These are phyloP conservation scores for Cyclocybe cylindracea DNA, from an alignment of 768 basidiomycete species.

Conservation along the genomic window DNA sequence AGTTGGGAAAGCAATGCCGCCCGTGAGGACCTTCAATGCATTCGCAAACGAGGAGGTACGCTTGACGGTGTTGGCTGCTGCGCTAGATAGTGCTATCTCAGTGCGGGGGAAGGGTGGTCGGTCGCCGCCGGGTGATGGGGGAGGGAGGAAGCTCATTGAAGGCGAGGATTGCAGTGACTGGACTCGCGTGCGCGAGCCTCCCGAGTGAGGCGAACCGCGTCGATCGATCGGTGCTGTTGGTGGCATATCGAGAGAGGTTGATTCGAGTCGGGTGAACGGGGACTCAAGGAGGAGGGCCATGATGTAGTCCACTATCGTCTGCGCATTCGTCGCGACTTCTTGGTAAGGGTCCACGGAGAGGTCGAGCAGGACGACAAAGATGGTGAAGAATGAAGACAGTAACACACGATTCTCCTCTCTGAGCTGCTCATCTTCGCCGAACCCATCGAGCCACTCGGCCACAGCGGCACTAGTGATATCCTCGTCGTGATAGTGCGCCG, in stretches of 20 bases:
- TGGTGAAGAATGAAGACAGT: slow-evolving; percentile 92
- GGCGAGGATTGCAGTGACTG: slow-evolving; percentile 55
- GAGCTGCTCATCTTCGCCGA: slow-evolving; percentile 62
- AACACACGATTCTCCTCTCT: slow-evolving; percentile 81
- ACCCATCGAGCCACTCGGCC: slow-evolving; percentile 74
- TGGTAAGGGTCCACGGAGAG: slow-evolving; percentile 91
- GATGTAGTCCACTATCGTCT: slow-evolving; percentile 90
- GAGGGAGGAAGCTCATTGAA: slow-evolving; percentile 36
- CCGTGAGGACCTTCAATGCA: slow-evolving; percentile 68
- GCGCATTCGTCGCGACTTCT: slow-evolving; percentile 89
- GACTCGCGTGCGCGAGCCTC: slow-evolving; percentile 46
- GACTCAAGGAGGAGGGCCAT: slow-evolving; percentile 89
- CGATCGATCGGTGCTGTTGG: slow-evolving; percentile 44
- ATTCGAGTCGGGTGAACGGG: slow-evolving; percentile 77
- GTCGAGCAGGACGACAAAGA: slow-evolving; percentile 86
- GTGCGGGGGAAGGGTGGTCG: slow-evolving; percentile 56
- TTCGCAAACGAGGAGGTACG: slow-evolving; percentile 84
- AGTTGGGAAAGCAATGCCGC: slow-evolving; percentile 70
- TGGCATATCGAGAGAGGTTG: slow-evolving; percentile 58
- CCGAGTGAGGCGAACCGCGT: slow-evolving; percentile 30
- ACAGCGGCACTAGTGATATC: slow-evolving; percentile 74
- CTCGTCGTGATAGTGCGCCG: slow-evolving; percentile 51
- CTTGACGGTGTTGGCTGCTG: slow-evolving; percentile 67
- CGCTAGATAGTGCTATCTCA: slow-evolving; percentile 61
- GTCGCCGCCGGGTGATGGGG: slow-evolving; percentile 42